Evolutionary conservation across 2,329 filamentous ascomycete species (phyloP), one percentile per base, ranked within the genome.

Genomic region (Sordariomycetes sp.): DNA sequence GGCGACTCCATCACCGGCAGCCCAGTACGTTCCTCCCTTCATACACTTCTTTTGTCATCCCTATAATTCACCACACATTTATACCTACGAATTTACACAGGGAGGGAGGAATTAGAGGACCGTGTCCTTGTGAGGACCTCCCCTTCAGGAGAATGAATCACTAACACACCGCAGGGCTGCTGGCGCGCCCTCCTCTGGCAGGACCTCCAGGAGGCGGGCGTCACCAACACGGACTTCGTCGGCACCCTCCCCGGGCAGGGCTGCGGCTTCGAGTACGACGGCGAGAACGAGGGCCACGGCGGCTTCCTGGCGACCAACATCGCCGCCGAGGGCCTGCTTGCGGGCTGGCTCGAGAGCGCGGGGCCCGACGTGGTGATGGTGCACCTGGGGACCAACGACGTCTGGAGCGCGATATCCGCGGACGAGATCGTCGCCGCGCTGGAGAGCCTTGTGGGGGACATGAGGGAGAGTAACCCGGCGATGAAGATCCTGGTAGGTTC

Each of bases 371-470:
- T 77, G 16, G 71, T 77, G 14, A 72, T 71, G 66, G 75, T 75
- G 64, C 74, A 75, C 71, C 67, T 77, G 5, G 75, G 74, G 40
- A 77, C 74, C 2, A 76, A 77, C 61, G 74, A 77, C 61, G 69
- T 76, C 11, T 59, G 57, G 57, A 59, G 46, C 53, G 53, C 54
- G 20, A 54, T 34, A 4, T 22, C 35, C 34, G 18, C 53, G 12
- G 57, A 37, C 2, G 57, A 37, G 53, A 59, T 59, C 6, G 11
- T 55, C 11, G 52, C 10, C 18, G 32, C 57, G n/a, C 51, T 59
- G 43, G 52, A 54, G 40, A 55, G 18, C 5, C 40, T 59, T 24
- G 25, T 59, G n/a, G 53, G 53, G 52, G 40, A 59, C 35, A 59
- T 59, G 57, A 50, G 57, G 52, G 57, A 32, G 4, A 37, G 28